These are phyloP conservation scores for Massarina eburnea DNA, from an alignment of 2,329 filamentous ascomycete species.

Conservation along the genomic window DNA sequence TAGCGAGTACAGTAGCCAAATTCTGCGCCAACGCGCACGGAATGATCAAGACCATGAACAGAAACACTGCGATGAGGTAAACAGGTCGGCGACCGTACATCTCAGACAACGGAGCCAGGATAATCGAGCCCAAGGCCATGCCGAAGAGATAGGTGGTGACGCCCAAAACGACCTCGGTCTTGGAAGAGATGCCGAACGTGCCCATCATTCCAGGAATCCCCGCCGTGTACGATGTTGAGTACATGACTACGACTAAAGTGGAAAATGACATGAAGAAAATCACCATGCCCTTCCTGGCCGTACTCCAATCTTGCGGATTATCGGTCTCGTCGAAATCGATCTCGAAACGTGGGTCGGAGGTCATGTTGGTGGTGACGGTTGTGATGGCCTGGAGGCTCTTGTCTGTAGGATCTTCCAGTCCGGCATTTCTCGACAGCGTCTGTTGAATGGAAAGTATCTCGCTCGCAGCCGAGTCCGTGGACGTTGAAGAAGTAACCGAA, in stretches of 20 bases:
- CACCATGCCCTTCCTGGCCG: constrained; percentile 59
- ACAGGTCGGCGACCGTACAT: constrained; percentile 68
- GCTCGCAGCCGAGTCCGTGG: constrained; percentile 19
- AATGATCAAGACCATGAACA: constrained; percentile 70
- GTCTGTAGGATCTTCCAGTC: constrained; percentile 27
- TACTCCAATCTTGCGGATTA: constrained; percentile 70
- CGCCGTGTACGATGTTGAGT: constrained; percentile 78
- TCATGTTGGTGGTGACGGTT: constrained; percentile 40
- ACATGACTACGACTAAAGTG: constrained; percentile 55
- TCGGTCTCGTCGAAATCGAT: constrained; percentile 69
- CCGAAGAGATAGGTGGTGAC: constrained; percentile 79
- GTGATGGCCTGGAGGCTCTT: constrained; percentile 27
- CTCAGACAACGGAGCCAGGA: constrained; percentile 74
- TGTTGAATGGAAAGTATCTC: constrained; percentile 33
- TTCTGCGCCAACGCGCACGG: constrained; percentile 71
- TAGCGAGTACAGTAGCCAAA: constrained; percentile 63
- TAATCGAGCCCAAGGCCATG: constrained; percentile 68
- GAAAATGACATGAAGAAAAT: constrained; percentile 60
- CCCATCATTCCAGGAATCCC: constrained; percentile 68
- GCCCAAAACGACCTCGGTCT: constrained; percentile 69
- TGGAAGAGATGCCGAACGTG: constrained; percentile 62
- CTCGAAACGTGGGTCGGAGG: constrained; percentile 64
- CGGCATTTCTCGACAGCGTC: constrained; percentile 38
- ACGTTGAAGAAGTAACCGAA: constrained; percentile 31
- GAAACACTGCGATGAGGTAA: constrained; percentile 65